Evolutionary conservation across 2,329 filamentous ascomycete species (phyloP), one percentile per base, ranked within the genome.

Genomic region (Aspergillus pseudoglaucus): DNA sequence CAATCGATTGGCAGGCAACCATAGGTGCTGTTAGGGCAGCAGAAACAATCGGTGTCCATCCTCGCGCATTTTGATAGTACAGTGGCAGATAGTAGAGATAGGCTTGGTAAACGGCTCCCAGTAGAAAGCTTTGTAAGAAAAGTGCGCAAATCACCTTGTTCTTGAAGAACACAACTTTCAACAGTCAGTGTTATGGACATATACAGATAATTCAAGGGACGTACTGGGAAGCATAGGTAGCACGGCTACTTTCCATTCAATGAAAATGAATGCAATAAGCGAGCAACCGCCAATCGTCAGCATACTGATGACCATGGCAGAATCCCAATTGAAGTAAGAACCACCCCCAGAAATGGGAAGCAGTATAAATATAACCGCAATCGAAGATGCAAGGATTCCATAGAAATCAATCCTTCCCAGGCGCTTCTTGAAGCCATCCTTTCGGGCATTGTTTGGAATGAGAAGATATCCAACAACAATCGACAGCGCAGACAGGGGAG

Each of bases 321-420:
- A 80, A 23, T 70, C 57, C 78, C 78, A 82, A 3, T 69, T 61
- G 52, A 81, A 82, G 49, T 80, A 80, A 0, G 75, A 72, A 1
- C 77, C 80, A 48, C 78, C 80, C 14, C 80, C 80, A 2, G 81
- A 83, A 10, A 85, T 75, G 0, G 82, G 82, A 40, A 86, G 81
- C 15, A 85, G 69, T 2, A 85, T 55, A 10, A 84, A 70, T 8
- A 85, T 75, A 23, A 83, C 75, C 0, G 75, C 80, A 6, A 75
- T 65, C 0, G 78, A 79, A 3, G 75, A 78, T 2, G 75, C 71
- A 9, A 82, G 48, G 1, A 81, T 69, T 1, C 82, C 83, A 20
- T 68, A 74, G 53, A 77, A 82, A 59, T 86, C 82, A 47, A 85
- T 80, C 39, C 77, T 78, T 42, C 65, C 67, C 18, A 79, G 56